phyloP scores from a whole-genome alignment of 352 stramenopile species.

The Halophytophthora polymorphica region DNA sequence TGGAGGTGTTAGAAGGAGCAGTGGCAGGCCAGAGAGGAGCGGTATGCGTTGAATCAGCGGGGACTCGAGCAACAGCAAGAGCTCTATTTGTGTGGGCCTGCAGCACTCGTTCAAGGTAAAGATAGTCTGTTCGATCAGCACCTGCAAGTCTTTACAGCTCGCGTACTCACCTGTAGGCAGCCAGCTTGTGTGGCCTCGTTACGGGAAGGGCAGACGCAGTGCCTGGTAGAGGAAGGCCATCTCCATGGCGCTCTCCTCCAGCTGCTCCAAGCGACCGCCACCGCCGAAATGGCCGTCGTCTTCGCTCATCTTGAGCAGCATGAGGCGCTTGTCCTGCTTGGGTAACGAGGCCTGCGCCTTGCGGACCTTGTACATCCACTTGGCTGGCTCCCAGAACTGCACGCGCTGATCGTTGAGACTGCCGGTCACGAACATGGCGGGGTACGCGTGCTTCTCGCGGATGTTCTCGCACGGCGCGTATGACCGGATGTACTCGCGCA shows the following conservation, averaged over 20 bases:
- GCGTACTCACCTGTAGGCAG: not conserved
- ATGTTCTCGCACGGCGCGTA: conserved; percentile 83
- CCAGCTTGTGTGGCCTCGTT: conserved; percentile 4
- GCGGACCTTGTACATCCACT: conserved; percentile 77
- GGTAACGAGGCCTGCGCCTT: conserved; percentile 35
- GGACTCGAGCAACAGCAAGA: not conserved
- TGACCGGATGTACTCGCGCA: conserved; percentile 71
- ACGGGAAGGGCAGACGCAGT: conserved; percentile 43
- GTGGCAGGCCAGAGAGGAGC: no score
- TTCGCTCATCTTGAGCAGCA: conserved; percentile 74
- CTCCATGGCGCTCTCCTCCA: conserved; percentile 78
- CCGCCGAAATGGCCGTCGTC: conserved; percentile 82
- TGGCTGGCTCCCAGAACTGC: conserved; percentile 86
- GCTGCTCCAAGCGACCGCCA: conserved; percentile 68
- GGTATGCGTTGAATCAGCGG: no score
- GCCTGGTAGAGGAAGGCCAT: conserved; percentile 82
- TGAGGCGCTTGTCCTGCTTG: conserved; percentile 27
- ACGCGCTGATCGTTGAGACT: conserved; percentile 82
- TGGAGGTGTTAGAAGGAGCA: no score
- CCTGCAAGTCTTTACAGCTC: not conserved
- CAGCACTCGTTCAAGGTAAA: conserved; percentile 1
- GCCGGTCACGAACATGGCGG: conserved; percentile 81
- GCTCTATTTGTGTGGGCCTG: conserved; percentile 30
- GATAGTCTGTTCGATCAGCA: not conserved
- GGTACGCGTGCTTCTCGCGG: conserved; percentile 39